phyloP scores from a whole-genome alignment of 2,329 filamentous ascomycete species.

The Trichophaea hybrida region DNA sequence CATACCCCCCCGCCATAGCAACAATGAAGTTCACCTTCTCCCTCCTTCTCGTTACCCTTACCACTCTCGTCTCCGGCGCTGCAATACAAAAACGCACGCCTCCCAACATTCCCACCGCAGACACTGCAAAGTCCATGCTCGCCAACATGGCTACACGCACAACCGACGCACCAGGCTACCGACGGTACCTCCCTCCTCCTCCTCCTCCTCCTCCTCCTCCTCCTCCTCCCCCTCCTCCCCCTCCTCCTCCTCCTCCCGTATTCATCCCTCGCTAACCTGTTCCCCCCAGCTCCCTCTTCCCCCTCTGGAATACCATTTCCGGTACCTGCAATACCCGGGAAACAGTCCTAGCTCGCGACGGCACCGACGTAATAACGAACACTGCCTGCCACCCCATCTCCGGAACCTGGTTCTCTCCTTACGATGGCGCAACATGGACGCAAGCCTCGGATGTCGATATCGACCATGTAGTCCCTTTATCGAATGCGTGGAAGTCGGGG shows the following conservation, averaged over 20 bases:
- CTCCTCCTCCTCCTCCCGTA: neutral
- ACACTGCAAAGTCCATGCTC: constrained; percentile 45
- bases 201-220: too few relatives aligned
- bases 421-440: constrained; percentile 59
- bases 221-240: too few relatives aligned
- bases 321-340: constrained; percentile 61
- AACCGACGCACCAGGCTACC: constrained; percentile 41
- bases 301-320: constrained; percentile 52
- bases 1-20: neutral
- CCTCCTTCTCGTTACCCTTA: neutral
- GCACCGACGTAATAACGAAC: constrained; percentile 42
- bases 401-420: constrained; percentile 57
- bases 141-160: constrained; percentile 43
- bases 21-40: neutral
- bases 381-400: constrained; percentile 47
- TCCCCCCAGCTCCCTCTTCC: constrained; percentile 46
- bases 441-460: constrained; percentile 59
- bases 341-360: constrained; percentile 59
- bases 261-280: constrained; percentile 21
- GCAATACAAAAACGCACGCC: constrained; percentile 32
- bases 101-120: constrained; percentile 48
- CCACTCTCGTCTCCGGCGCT: constrained; percentile 8
- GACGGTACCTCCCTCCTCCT: constrained; percentile 31
- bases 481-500: constrained; percentile 56
- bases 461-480: constrained; percentile 68